Conservation (phyloP, 768 basidiomycete species). For the Collybiopsis confluens region DNA sequence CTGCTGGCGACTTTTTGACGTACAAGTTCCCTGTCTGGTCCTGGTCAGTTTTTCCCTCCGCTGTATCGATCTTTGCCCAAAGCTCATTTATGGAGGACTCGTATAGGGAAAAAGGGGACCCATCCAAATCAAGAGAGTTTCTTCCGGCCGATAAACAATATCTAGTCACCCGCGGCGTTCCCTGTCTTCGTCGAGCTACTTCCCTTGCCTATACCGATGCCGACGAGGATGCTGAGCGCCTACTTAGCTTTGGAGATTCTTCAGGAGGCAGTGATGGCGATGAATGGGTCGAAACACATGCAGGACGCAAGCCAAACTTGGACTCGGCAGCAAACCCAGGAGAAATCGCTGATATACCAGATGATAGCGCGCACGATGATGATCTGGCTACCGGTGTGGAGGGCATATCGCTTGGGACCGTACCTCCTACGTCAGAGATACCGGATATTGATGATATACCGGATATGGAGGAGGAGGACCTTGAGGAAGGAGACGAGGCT, state of each 20-base stretch:
- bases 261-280: slow-evolving; percentile 59
- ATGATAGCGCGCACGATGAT: slow-evolving; percentile 56
- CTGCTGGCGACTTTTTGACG: slow-evolving; percentile 92
- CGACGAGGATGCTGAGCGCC: slow-evolving; percentile 93
- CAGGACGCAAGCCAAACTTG: slow-evolving; percentile 56
- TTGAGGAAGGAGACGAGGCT: slow-evolving; percentile 87
- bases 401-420: slow-evolving; percentile 37
- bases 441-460: slow-evolving; percentile 97
- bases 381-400: slow-evolving; percentile 41
- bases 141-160: slow-evolving; percentile 97
- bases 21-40: slow-evolving; percentile 99
- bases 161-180: slow-evolving; percentile 92
- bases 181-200: slow-evolving; percentile 90
- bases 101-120: slow-evolving; percentile 87
- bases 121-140: slow-evolving; percentile 82
- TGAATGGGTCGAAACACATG: slow-evolving; percentile 99
- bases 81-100: slow-evolving; percentile 7
- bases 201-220: slow-evolving; percentile 92
- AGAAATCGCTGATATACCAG: slow-evolving; percentile 82
- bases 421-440: slow-evolving; percentile 46
- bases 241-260: slow-evolving; percentile 77
- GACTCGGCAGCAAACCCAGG: slow-evolving; percentile 58
- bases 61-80: slow-evolving; percentile 3
- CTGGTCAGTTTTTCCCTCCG: slow-evolving; percentile 55
- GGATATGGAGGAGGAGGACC: slow-evolving; percentile 96